Evolutionary conservation across 768 basidiomycete genomes (phyloP), one percentile per base, ranked within the genome.

Genomic region (Xerocomellus intermedius): DNA sequence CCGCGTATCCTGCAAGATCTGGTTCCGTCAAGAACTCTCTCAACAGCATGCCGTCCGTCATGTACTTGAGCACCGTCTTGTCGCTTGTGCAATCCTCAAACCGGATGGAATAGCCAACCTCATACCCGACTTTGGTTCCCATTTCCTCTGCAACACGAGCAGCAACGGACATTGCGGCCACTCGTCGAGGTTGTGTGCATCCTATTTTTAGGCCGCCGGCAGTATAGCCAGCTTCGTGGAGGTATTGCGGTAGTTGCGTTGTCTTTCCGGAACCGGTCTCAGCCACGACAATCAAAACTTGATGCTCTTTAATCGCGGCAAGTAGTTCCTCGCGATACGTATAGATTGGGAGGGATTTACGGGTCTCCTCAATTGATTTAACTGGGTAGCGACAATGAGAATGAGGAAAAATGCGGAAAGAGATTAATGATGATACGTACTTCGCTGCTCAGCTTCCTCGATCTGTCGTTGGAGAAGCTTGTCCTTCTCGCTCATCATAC

Each of bases 51-150:
- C 97, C 97, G 67, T 99, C 97, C 42, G 97, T 99, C 97, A 99
- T 97, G 74, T 99, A 99, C 74, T 99, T 98, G 66, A 99, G 79
- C 42, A 95, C 89, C 5, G 97, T 99, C 78, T 97, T 98, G 79
- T 98, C 94, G 76, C 93, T 97, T 19, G 97, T 99, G 71, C 94
- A 97, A 72, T 99, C 97, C 74, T 99, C 97, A 75, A 99, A 99
- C 32, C 97, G 92, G 63, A 99, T 99, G 33, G 95, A 96, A 73
- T 99, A 99, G n/a, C 97, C 97, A 47, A 99, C 97, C 74, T 98
- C 96, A 63, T 95, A 91, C 10, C 97, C 97, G 38, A 99, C 87
- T 71, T 98, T 90, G 4, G 87, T 90, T 8, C 95, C 97, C 88
- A 98, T 94, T 74, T 99, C 97, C 58, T 98, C 97, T 0, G 97